phyloP scores from a whole-genome alignment of 2,329 filamentous ascomycete species.

The Penicillium hesseltinei region DNA sequence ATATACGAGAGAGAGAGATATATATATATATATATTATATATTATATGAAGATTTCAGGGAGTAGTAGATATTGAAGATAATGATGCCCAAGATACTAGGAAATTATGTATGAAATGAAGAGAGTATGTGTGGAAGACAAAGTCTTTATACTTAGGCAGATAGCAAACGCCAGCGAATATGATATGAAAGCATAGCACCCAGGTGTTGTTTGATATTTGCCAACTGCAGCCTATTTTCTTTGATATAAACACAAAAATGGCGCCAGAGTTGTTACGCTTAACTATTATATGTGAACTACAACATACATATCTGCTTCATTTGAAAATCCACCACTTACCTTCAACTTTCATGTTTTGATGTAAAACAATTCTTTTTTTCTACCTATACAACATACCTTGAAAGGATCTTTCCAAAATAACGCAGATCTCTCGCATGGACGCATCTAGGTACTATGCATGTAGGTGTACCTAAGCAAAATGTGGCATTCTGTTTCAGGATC shows the following conservation, averaged over 20 bases:
- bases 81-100: neutral
- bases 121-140: neutral
- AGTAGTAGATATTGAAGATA: too few species aligned
- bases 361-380: too few species aligned
- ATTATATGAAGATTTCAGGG: neutral
- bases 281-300: neutral
- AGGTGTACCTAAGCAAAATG: neutral
- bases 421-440: neutral
- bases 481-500: slow-evolving; percentile 1
- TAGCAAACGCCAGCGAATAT: neutral
- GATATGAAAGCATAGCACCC: neutral
- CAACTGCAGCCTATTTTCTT: neutral
- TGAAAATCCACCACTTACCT: neutral
- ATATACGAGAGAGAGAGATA: too few species aligned
- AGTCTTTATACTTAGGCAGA: neutral
- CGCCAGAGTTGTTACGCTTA: neutral
- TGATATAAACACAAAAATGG: neutral
- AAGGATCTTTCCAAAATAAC: neutral
- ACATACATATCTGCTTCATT: neutral
- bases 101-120: neutral
- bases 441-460: neutral
- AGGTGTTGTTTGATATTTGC: neutral
- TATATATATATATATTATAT: too few species aligned
- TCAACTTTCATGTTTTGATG: neutral
- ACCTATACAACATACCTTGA: neutral